Evolutionary conservation across 2,329 filamentous ascomycete genomes (phyloP), one percentile per base, ranked within the genome.

Genomic region (Dactylellina sp.): DNA sequence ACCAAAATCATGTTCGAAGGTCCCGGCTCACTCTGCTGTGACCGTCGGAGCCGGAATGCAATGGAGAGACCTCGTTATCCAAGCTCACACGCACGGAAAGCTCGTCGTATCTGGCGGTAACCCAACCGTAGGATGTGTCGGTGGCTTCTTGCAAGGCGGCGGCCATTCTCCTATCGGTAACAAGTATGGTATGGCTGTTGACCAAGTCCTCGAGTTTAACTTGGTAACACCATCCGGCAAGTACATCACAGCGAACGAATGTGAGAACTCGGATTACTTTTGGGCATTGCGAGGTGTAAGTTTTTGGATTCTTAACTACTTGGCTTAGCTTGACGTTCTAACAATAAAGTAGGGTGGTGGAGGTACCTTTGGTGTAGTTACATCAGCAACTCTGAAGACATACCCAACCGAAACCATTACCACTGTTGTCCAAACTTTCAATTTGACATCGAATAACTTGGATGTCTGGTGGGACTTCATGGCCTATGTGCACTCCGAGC

Each of bases 241-340:
- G 4, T 75, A 79, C 22, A 61, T 80, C 2, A 77, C 75, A 0
- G 81, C 80, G 1, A 82, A 81, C 56, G 76, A 78, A 32, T 80
- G 78, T 2, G 76, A 82, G 28, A 81, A 85, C 42, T 56, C 77
- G 0, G 83, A 84, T 61, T 79, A 86, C 0, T 86, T 84, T 78
- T 85, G 82, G 81, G 84, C 84, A 20, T 78, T 85, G 3, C 81
- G 83, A 24, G 84, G 84, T 7, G 68, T 72, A 44, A n/a, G n/a
- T n/a, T n/a, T n/a, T n/a, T n/a, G n/a, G n/a, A n/a, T n/a, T n/a
- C n/a, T n/a, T n/a, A n/a, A n/a, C n/a, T n/a, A n/a, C n/a, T n/a
- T n/a, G n/a, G n/a, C n/a, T n/a, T n/a, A n/a, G n/a, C n/a, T n/a
- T n/a, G 9, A 32, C 4, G 28, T 32, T 50, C 37, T 3, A 60